Evolutionary conservation across 2,329 filamentous ascomycete species (phyloP).

Genomic region (Aspergillus uvarum): DNA sequence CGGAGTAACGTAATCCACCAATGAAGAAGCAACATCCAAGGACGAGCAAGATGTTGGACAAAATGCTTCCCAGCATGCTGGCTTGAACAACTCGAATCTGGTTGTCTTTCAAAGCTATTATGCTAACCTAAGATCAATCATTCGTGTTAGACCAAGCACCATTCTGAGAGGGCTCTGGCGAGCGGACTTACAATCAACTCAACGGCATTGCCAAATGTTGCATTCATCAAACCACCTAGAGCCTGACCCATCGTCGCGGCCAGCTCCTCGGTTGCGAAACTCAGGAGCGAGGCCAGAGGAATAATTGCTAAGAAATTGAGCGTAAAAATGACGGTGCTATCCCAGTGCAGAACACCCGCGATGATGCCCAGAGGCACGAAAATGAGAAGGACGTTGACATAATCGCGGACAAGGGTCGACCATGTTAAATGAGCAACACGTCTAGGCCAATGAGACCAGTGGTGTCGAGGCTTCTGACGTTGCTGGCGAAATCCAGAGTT

Average conservation of each 20-base stretch:
- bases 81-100: conserved; percentile 97
- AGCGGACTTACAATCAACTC: conserved; percentile 70
- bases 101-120: conserved; percentile 79
- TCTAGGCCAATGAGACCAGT: conserved; percentile 43
- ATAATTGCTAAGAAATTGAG: conserved; percentile 66
- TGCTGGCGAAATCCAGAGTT: conserved; percentile 22
- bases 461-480: conserved; percentile 36
- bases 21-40: conserved; percentile 78
- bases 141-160: not conserved
- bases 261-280: conserved; percentile 65
- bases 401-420: conserved; percentile 48
- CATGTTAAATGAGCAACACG: conserved; percentile 43
- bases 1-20: conserved; percentile 67
- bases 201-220: conserved; percentile 66
- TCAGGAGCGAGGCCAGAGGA: conserved; percentile 60
- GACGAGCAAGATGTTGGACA: conserved; percentile 90
- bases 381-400: conserved; percentile 61
- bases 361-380: conserved; percentile 66
- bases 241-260: conserved; percentile 62
- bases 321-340: conserved; percentile 58
- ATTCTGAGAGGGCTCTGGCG: conserved; percentile 37
- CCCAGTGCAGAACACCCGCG: conserved; percentile 59
- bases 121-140: conserved; percentile 66
- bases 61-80: conserved; percentile 92
- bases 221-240: conserved; percentile 63